Evolutionary conservation across 495 filamentous ascomycete species (phyloP), one percentile per base, ranked within the genome.

Genomic region (Hypoxylon cercidicola): DNA sequence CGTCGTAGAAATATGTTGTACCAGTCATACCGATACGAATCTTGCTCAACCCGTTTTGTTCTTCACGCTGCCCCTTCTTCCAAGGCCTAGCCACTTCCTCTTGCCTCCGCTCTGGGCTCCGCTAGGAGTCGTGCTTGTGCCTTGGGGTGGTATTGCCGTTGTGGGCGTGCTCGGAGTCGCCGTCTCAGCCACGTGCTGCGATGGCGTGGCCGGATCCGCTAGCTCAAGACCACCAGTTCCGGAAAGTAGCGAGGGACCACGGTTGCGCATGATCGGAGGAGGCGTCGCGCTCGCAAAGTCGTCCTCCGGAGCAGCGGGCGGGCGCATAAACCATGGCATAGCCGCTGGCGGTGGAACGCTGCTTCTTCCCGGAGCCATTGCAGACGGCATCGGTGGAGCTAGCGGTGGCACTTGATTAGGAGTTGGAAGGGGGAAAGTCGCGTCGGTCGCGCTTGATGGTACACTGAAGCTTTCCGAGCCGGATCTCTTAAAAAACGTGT

Each of bases 191-290:
- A 4, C 13, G 10, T 63, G 37, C 4, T 59, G 49, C 11, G 51
- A 53, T 12, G 54, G 48, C 12, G 55, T 59, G 19, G 21, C 19
- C 4, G 50, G 50, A 0, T 47, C 40, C 20, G 50, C 66, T 21
- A 70, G 43, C 1, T 67, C 60, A 0, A 51, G 62, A 6, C 62
- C 66, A 12, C 72, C 69, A 9, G 70, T 56, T 25, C 66, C 59
- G 2, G 69, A 68, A 3, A 55, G 47, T 6, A 69, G 58, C 7
- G 48, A 53, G 9, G 50, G 55, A 5, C 53, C 68, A 23, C 74
- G 79, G 46, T 69, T 81, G 11, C 79, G 74, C 58, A 75, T 49
- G 45, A 82, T 82, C 0, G 80, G 80, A 3, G 80, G 79, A 21
- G 80, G 80, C 9, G 80, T 82, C 12, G 78, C 77, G 9, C 79